Evolutionary conservation across 805 yeast species (phyloP), one percentile per base, ranked within the genome.

Genomic region (Kregervanrija delftensis): DNA sequence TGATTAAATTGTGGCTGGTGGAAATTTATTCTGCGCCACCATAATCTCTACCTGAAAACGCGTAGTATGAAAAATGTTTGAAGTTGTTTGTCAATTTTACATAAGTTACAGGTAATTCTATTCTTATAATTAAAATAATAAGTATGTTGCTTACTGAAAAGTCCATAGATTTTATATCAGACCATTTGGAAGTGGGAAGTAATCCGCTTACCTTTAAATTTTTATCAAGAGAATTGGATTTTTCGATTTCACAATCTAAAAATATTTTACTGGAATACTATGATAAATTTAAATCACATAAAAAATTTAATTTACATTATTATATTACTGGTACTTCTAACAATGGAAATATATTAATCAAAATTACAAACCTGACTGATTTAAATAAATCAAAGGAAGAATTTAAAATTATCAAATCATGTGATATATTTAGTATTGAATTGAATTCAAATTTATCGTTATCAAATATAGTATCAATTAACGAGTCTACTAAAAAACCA

Each of bases 121-220:
- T 22, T 22, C 2, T 22, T 22, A 22, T 22, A 6, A 6, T 22
- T 22, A 22, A 22, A 5, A 8, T 5, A 22, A 12, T 37, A 30
- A 22, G 13, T 9, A 40, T 40, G 42, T 37, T 34, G 22, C 36
- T 41, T 37, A 15, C 22, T 6, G 40, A 47, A 10, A 41, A 35
- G 14, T 17, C 32, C 43, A 47, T 48, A 15, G 59, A 55, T 16
- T 40, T 44, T 37, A 52, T 55, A 32, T 47, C 55, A 10, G 37
- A 48, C 22, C 49, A 50, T 31, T 15, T 57, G 15, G 55, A 48
- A 33, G 40, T 30, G n/a, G 49, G 57, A 3, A 54, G 49, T 17
- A 47, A 45, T 35, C 64, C 65, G 2, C 39, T 59, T 2, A 60
- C 65, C 3, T 53, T 55, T 40, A 49, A 48, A 34, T 47, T 39